phyloP scores from a whole-genome alignment of 1,139 yeast species.

The Pneumocystis oryctolagi region DNA sequence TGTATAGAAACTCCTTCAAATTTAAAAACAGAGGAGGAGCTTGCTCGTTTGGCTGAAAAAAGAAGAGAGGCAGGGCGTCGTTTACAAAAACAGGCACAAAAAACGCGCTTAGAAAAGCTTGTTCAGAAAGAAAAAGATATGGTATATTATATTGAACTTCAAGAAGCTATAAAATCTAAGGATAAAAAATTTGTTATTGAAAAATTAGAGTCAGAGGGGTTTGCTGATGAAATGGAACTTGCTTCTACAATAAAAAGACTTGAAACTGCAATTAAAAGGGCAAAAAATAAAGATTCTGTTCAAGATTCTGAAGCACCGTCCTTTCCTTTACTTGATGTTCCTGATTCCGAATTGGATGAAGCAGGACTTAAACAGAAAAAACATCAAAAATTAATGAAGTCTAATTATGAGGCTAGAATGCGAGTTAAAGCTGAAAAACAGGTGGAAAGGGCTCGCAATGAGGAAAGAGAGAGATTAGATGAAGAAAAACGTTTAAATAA shows the following conservation, averaged over 20 bases:
- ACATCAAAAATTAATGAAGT: slow-evolving; percentile 65
- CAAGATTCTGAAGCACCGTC: slow-evolving; percentile 37
- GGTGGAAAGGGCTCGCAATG: slow-evolving; percentile 37
- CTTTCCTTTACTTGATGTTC: slow-evolving; percentile 68
- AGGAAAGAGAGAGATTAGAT: slow-evolving; percentile 39
- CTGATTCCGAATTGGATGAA: slow-evolving; percentile 67
- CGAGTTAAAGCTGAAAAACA: slow-evolving; percentile 71
- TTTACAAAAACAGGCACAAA: slow-evolving; percentile 85
- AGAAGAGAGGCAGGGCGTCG: slow-evolving; percentile 76
- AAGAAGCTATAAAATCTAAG: slow-evolving; percentile 36
- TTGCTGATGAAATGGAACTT: slow-evolving; percentile 59
- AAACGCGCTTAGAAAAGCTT: slow-evolving; percentile 63
- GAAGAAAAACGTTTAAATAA: slow-evolving; percentile 64
- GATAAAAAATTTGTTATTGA: slow-evolving; percentile 33
- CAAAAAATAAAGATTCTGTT: slow-evolving; percentile 49
- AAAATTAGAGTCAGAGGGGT: slow-evolving; percentile 56
- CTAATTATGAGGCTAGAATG: slow-evolving; percentile 76
- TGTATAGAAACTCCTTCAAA: slow-evolving; percentile 47
- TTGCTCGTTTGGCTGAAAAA: slow-evolving; percentile 60
- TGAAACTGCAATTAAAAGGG: slow-evolving; percentile 54
- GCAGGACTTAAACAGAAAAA: slow-evolving; percentile 79
- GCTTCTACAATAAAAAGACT: slow-evolving; percentile 50
- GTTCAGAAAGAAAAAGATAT: slow-evolving; percentile 1
- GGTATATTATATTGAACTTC: slow-evolving; percentile 30
- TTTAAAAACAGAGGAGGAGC: slow-evolving; percentile 71